Percentiles rank a stretch among this genome's conserved stretches.
Evolutionary conservation across 2,329 filamentous ascomycete genomes (phyloP).

Genomic region (Thielaviopsis cerberus): DNA sequence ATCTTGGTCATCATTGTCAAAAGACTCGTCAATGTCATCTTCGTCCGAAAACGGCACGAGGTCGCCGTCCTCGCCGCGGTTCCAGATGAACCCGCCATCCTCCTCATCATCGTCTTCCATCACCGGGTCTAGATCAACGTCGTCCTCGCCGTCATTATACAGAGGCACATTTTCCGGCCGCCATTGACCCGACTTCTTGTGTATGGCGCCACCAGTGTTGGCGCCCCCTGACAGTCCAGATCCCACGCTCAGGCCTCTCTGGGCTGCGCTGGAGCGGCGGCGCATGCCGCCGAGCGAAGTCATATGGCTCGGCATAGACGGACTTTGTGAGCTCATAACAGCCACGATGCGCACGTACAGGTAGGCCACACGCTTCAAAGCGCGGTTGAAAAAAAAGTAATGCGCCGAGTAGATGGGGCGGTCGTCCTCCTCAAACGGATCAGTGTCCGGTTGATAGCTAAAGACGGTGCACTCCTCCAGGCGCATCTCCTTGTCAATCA

Average conservation of each 20-base stretch:
- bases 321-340: conserved; percentile 48
- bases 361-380: conserved; percentile 81
- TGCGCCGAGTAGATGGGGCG: conserved; percentile 88
- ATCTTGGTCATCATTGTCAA: conserved; percentile 26
- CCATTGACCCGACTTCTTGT: conserved; percentile 5
- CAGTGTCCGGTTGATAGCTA: conserved; percentile 72
- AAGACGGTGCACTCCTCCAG: conserved; percentile 79
- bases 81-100: conserved; percentile 37
- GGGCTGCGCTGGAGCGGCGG: conserved; percentile 1
- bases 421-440: conserved; percentile 81
- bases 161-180: neutral
- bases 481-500: conserved; percentile 88
- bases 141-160: neutral
- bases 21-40: conserved; percentile 28
- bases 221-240: neutral
- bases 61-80: conserved; percentile 39
- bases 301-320: conserved; percentile 22
- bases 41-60: conserved; percentile 34
- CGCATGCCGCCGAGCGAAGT: neutral
- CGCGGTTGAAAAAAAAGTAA: conserved; percentile 95
- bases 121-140: conserved; percentile 9
- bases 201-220: neutral
- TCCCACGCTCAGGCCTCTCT: neutral
- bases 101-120: conserved; percentile 24
- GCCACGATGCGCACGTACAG: conserved; percentile 80